phyloP scores from a whole-genome alignment of 345 rosid genomes.

The Eucalyptus fibrosa region DNA sequence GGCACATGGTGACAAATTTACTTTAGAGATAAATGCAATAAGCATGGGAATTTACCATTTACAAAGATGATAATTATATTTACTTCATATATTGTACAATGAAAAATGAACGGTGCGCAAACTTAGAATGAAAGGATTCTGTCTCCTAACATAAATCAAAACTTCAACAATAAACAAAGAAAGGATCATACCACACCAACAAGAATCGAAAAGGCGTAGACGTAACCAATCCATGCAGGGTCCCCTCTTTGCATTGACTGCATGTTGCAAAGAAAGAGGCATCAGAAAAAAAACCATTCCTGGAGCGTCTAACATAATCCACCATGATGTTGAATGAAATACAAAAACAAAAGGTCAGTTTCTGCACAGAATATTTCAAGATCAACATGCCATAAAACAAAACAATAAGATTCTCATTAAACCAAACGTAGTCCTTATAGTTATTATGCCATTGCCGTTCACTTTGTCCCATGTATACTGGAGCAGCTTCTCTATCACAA shows the following conservation, averaged over 20 bases:
- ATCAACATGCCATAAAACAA: not conserved
- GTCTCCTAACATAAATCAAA: not conserved
- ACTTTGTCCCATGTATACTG: not conserved
- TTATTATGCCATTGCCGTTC: not conserved
- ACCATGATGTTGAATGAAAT: not conserved
- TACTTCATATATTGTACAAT: not conserved
- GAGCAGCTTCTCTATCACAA: not conserved
- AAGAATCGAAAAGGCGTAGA: constrained; percentile 79
- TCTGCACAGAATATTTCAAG: not conserved
- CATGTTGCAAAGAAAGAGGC: not conserved
- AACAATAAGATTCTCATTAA: not conserved
- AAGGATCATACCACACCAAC: constrained; percentile 59
- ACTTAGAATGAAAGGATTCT: not conserved
- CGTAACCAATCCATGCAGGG: constrained; percentile 81
- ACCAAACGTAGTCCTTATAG: not conserved
- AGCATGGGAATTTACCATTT: not conserved
- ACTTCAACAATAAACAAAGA: not conserved
- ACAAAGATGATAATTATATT: not conserved
- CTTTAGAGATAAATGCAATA: not conserved
- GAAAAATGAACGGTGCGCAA: not conserved
- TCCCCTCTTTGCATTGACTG: constrained; percentile 96
- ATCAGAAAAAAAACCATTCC: not conserved
- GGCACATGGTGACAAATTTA: not conserved
- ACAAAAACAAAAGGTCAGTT: not conserved
- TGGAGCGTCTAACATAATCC: not conserved